phyloP scores from a whole-genome alignment of 139 green algal species.

The Trebouxia sp. region DNA sequence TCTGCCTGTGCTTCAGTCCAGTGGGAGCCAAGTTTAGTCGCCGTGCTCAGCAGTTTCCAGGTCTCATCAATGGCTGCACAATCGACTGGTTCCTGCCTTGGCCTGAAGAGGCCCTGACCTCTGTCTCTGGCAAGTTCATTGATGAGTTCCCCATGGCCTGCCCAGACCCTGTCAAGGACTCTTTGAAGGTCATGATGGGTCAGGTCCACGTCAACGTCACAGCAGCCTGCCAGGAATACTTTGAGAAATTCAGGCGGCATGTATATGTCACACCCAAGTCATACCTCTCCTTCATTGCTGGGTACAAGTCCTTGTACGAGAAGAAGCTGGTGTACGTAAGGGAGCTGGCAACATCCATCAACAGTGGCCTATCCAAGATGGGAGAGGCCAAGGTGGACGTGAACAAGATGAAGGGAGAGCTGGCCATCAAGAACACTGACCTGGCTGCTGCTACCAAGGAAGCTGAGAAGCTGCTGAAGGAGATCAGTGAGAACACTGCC shows the following conservation, averaged over 20 bases:
- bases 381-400: constrained; percentile 90
- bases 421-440: constrained; percentile 88
- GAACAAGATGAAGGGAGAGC: constrained; percentile 89
- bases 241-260: constrained; percentile 84
- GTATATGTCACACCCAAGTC: constrained; percentile 95
- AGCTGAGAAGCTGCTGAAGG: constrained; percentile 84
- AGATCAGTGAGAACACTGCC: constrained; percentile 87
- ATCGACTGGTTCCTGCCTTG: constrained; percentile 92
- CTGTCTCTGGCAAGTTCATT: constrained; percentile 86
- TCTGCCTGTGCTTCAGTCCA: constrained; percentile 92
- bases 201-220: constrained; percentile 84
- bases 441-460: constrained; percentile 80
- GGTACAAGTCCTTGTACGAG: constrained; percentile 89
- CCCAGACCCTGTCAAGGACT: constrained; percentile 50
- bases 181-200: constrained; percentile 87
- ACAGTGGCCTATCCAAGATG: constrained; percentile 91
- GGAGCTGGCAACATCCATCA: constrained; percentile 68
- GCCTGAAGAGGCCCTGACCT: constrained; percentile 73
- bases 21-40: constrained; percentile 86
- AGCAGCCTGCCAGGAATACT: constrained; percentile 86
- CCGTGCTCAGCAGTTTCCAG: constrained; percentile 90
- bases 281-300: constrained; percentile 90
- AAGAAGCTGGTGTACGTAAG: constrained; percentile 62
- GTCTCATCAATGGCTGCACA: constrained; percentile 93
- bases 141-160: constrained; percentile 86